phyloP scores from a whole-genome alignment of 371 early-diverging fungal species.

The Neoconidiobolus thromboides region DNA sequence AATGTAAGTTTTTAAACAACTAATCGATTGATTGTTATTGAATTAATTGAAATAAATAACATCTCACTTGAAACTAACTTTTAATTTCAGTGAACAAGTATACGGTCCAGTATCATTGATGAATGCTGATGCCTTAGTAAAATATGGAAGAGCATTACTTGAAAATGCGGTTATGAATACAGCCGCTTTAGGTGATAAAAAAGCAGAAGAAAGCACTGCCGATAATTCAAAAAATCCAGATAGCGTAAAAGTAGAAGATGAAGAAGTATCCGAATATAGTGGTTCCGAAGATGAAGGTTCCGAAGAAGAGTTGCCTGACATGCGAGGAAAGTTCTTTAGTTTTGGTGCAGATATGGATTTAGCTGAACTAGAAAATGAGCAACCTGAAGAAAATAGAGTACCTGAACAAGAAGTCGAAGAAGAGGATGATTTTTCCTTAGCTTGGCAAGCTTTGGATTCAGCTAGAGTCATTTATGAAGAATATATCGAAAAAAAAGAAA shows the following conservation, averaged over 20 bases:
- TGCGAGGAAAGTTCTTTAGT: constrained; percentile 11
- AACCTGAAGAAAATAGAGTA: neutral
- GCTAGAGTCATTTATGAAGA: constrained; percentile 62
- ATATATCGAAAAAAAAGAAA: constrained; percentile 6
- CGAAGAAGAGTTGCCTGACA: constrained; percentile 19
- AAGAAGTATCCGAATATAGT: constrained; percentile 18
- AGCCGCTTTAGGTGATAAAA: constrained; percentile 28
- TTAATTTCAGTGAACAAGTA: constrained; percentile 26
- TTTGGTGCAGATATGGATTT: constrained; percentile 4
- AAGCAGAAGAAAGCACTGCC: too few species aligned
- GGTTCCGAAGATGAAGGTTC: constrained; percentile 18
- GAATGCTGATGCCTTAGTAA: constrained; percentile 53
- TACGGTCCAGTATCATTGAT: constrained; percentile 46
- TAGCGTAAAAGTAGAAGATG: constrained; percentile 23
- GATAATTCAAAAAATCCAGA: constrained; percentile 13
- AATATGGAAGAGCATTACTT: constrained; percentile 59
- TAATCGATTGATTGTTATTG: too few species aligned
- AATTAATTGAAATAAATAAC: too few species aligned
- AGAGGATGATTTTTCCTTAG: constrained; percentile 59
- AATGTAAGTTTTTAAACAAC: too few species aligned
- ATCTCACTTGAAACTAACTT: too few species aligned
- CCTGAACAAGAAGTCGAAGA: constrained; percentile 7
- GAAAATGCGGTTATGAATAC: constrained; percentile 53
- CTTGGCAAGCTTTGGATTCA: constrained; percentile 73
- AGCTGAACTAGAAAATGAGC: neutral